These are phyloP conservation scores for Paecilomyces fulvus DNA, from an alignment of 2,329 filamentous ascomycete genomes.

Conservation along the genomic window DNA sequence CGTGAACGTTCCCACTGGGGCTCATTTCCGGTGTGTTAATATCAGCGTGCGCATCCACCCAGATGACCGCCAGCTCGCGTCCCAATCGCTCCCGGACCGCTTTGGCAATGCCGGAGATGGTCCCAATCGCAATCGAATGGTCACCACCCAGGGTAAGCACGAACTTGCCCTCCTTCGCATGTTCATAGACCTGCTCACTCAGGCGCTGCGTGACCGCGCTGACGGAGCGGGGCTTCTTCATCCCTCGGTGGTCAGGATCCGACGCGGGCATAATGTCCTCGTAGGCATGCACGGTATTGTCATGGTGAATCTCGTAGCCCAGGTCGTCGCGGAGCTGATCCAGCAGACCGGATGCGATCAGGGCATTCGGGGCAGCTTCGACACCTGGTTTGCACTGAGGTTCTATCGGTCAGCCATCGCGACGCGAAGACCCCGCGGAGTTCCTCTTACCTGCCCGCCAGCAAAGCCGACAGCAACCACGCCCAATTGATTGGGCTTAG, in stretches of 20 bases:
- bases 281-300: constrained; percentile 75
- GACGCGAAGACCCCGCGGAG: constrained; percentile 1
- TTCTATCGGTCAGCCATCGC: constrained; percentile 2
- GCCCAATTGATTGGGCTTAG: constrained; percentile 69
- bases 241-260: constrained; percentile 76
- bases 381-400: constrained; percentile 78
- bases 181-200: constrained; percentile 75
- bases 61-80: constrained; percentile 87
- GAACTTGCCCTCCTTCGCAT: constrained; percentile 73
- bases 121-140: constrained; percentile 93
- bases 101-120: constrained; percentile 76
- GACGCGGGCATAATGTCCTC: constrained; percentile 57
- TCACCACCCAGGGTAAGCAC: constrained; percentile 92
- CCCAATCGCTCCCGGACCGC: constrained; percentile 74
- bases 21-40: constrained; percentile 94
- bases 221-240: constrained; percentile 88
- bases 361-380: constrained; percentile 78
- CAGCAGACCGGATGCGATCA: constrained; percentile 82
- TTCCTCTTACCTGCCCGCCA: constrained; percentile 70
- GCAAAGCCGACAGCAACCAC: constrained; percentile 95
- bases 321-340: constrained; percentile 75
- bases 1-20: constrained; percentile 88
- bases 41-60: constrained; percentile 96
- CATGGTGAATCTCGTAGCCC: constrained; percentile 78
- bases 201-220: constrained; percentile 76